Conservation (phyloP, 1,284 basidiomycete genomes). For the Sanghuangporus weigelae region DNA sequence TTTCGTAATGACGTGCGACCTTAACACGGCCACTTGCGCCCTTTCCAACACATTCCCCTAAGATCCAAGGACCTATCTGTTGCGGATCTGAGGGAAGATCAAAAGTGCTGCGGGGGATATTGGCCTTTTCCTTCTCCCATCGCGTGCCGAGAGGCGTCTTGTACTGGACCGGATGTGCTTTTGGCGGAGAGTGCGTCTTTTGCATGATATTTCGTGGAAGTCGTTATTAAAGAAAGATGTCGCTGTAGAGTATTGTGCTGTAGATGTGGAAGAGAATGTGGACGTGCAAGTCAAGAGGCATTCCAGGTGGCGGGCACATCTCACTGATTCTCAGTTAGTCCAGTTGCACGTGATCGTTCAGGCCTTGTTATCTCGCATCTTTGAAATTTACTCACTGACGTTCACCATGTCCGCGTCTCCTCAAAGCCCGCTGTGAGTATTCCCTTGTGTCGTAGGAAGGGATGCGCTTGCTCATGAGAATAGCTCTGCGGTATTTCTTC, state of each 20-base stretch:
- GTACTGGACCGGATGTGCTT: conserved; percentile 63
- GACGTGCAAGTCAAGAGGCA: not conserved
- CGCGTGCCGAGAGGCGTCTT: conserved; percentile 66
- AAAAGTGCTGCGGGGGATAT: conserved; percentile 61
- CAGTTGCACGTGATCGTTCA: not conserved
- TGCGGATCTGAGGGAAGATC: conserved; percentile 72
- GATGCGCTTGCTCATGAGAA: not conserved
- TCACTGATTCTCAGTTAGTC: not conserved
- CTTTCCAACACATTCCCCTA: conserved; percentile 96
- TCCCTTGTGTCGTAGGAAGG: not conserved
- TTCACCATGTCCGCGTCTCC: conserved; percentile 6
- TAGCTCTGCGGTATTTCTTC: conserved; percentile 64
- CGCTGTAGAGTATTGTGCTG: conserved; percentile 12
- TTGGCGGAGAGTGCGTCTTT: conserved; percentile 39
- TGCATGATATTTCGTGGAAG: not conserved
- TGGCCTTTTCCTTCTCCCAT: conserved; percentile 79
- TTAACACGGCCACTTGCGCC: conserved; percentile 95
- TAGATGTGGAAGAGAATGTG: conserved; percentile 1
- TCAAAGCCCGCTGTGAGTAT: conserved; percentile 19
- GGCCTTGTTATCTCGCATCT: not conserved
- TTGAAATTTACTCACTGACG: not conserved
- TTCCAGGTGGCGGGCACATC: conserved; percentile 1
- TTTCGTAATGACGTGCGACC: conserved; percentile 84
- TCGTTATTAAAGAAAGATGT: conserved; percentile 9
- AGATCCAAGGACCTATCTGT: conserved; percentile 72